phyloP scores from a whole-genome alignment of 495 filamentous ascomycete species.

The Tuber indicum region DNA sequence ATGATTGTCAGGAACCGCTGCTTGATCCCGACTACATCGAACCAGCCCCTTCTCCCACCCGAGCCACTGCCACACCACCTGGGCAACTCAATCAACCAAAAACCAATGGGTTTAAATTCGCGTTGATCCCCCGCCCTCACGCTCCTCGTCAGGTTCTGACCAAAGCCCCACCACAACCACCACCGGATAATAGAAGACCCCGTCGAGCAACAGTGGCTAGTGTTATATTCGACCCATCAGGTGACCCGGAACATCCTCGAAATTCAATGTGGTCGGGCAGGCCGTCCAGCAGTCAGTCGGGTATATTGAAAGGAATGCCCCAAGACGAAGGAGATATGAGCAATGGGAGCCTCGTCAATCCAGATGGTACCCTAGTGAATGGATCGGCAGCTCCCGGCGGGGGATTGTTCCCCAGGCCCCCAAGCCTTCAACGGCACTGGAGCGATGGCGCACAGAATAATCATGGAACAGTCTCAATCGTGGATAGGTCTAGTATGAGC shows the following conservation, averaged over 20 bases:
- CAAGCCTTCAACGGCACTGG: conserved; percentile 39
- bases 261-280: conserved; percentile 33
- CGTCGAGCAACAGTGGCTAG: conserved; percentile 38
- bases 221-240: conserved; percentile 18
- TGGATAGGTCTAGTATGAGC: conserved; percentile 7
- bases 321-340: conserved; percentile 22
- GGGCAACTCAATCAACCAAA: conserved; percentile 33
- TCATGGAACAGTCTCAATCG: conserved; percentile 17
- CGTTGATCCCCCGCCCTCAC: conserved; percentile 25
- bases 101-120: conserved; percentile 38
- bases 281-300: conserved; percentile 38
- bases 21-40: conserved; percentile 40
- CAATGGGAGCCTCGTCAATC: conserved; percentile 22
- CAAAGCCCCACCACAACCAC: conserved; percentile 22
- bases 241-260: conserved; percentile 24
- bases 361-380: conserved; percentile 16
- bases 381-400: conserved; percentile 17
- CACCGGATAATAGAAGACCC: conserved; percentile 22
- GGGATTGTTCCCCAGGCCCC: conserved; percentile 40
- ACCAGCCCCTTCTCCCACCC: conserved; percentile 5
- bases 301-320: conserved; percentile 18
- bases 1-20: conserved; percentile 30
- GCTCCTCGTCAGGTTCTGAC: conserved; percentile 32
- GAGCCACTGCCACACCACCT: conserved; percentile 21
- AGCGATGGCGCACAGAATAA: conserved; percentile 38